Evolutionary conservation across 371 early-diverging fungal species (phyloP).

Genomic region (Rhizopus sp.): DNA sequence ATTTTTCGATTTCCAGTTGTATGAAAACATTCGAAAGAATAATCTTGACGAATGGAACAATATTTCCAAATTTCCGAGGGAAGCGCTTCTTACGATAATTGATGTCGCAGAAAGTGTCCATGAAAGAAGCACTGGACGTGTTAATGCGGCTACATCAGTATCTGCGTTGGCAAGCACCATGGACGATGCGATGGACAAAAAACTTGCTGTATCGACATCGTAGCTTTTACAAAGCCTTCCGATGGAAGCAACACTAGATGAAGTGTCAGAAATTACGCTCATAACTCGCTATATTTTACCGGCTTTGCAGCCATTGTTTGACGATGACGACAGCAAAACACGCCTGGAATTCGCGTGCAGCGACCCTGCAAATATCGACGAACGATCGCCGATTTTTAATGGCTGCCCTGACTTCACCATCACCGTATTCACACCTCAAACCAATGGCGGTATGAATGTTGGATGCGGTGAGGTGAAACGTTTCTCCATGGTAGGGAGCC

Average conservation of each 20-base stretch:
- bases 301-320: conserved; percentile 9
- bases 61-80: conserved; percentile 13
- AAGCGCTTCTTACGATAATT: conserved; percentile 9
- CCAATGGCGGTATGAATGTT: no score
- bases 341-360: no score
- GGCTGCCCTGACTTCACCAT: no score
- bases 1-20: conserved; percentile 9
- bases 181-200: conserved; percentile 19
- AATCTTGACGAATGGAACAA: conserved; percentile 12
- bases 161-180: conserved; percentile 11
- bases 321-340: no score
- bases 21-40: conserved; percentile 10
- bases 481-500: no score
- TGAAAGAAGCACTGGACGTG: conserved; percentile 6
- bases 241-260: not conserved
- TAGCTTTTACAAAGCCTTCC: not conserved
- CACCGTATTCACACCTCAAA: no score
- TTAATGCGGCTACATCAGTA: conserved; percentile 12
- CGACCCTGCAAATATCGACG: no score
- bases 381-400: no score
- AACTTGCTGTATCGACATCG: conserved; percentile 14
- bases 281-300: conserved; percentile 26
- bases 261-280: conserved; percentile 16
- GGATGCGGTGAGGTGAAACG: no score
- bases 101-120: conserved; percentile 14